A percentile compares a stretch with the other conserved stretches of the same genome.
Evolutionary conservation across 164 flowering plant species (phyloP).

Genomic region (Umbellularia californica): DNA sequence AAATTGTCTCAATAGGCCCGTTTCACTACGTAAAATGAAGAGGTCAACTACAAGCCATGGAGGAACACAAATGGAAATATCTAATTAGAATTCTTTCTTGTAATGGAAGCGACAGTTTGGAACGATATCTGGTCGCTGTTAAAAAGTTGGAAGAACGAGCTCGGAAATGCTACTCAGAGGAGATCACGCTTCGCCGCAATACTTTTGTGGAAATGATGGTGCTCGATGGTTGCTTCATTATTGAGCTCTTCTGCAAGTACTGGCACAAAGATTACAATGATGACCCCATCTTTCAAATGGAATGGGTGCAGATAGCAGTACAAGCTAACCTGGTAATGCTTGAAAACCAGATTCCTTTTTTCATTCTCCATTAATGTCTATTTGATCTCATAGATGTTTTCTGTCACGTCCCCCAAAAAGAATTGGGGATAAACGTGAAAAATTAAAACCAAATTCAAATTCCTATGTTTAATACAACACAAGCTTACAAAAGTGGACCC

Average conservation of each 20-base stretch:
- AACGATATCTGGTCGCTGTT: background rate
- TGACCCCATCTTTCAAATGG: background rate
- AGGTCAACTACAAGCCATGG: background rate
- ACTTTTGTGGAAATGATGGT: slow-evolving; percentile 12
- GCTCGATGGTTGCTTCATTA: slow-evolving; percentile 5
- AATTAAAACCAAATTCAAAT: too few relatives aligned
- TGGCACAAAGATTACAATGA: slow-evolving; percentile 7
- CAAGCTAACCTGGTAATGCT: background rate
- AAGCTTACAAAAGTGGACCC: too few relatives aligned
- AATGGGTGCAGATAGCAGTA: background rate
- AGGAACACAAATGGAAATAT: background rate
- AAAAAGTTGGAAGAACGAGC: slow-evolving; percentile 11
- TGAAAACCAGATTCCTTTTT: slow-evolving; percentile 1
- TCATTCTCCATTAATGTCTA: background rate
- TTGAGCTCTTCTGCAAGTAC: slow-evolving; percentile 27
- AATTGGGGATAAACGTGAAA: too few relatives aligned
- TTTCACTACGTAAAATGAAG: background rate
- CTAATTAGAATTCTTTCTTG: background rate
- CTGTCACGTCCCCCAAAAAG: too few relatives aligned
- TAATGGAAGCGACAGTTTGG: too few relatives aligned
- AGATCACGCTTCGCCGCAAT: slow-evolving; percentile 22
- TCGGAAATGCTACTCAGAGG: slow-evolving; percentile 49
- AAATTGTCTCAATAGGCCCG: background rate
- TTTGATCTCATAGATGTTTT: background rate
- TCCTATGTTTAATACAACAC: too few relatives aligned